These are phyloP conservation scores for Plenodomus lindquistii DNA, from an alignment of 2,329 filamentous ascomycete genomes.

Conservation along the genomic window DNA sequence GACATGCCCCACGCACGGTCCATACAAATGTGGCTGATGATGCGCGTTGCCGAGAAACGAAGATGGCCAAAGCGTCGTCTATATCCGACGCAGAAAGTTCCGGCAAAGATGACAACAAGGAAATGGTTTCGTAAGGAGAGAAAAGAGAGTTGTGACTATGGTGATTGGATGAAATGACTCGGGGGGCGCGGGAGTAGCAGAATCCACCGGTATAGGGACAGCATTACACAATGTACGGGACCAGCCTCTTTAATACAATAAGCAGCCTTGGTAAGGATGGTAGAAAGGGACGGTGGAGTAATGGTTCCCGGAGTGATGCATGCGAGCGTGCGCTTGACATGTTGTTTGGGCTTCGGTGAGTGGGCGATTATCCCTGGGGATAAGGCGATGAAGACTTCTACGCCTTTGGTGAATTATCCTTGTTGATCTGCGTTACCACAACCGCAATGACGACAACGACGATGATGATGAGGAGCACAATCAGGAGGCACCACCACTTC, in stretches of 20 bases:
- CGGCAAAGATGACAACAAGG: background rate
- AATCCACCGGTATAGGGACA: background rate
- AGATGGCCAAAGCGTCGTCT: background rate
- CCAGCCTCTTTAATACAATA: background rate
- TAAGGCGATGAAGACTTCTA: background rate
- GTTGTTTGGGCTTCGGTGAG: background rate
- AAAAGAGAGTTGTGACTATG: background rate
- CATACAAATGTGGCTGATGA: background rate
- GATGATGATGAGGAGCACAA: slow-evolving; percentile 54
- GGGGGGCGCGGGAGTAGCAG: background rate
- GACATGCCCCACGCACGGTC: background rate
- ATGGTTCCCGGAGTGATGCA: background rate
- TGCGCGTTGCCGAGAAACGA: background rate
- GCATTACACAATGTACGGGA: slow-evolving; percentile 2
- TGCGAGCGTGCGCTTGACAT: too few species aligned
- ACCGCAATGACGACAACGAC: slow-evolving; percentile 47
- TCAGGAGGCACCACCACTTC: slow-evolving; percentile 95
- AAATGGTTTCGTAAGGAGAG: background rate
- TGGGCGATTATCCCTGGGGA: slow-evolving; percentile 10
- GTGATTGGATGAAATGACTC: background rate
- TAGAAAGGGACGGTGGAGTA: slow-evolving; percentile 3
- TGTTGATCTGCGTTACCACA: slow-evolving; percentile 36
- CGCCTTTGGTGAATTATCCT: slow-evolving; percentile 16
- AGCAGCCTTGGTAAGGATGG: background rate
- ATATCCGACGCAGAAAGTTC: background rate